Conservation (phyloP, 2,329 filamentous ascomycete genomes). For the Sporothrix mexicana region DNA sequence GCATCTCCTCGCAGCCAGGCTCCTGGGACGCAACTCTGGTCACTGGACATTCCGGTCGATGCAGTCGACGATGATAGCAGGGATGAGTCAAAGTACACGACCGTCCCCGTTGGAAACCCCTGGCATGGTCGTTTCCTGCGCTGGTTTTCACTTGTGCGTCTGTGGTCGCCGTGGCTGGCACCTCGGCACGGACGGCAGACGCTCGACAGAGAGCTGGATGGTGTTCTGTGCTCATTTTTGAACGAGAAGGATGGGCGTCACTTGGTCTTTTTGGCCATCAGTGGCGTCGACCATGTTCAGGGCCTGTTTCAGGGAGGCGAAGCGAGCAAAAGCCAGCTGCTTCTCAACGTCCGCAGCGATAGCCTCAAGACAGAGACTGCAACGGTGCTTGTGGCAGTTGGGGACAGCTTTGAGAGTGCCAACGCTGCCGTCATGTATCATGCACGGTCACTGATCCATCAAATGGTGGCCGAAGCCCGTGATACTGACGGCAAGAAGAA, state of each 20-base stretch:
- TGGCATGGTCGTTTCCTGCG: slow-evolving; percentile 52
- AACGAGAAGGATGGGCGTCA: slow-evolving; percentile 69
- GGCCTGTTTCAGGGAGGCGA: slow-evolving; percentile 69
- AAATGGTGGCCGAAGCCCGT: slow-evolving; percentile 43
- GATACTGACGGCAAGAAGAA: neutral
- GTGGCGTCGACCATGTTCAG: slow-evolving; percentile 72
- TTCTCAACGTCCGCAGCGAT: slow-evolving; percentile 76
- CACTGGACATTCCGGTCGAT: slow-evolving; percentile 62
- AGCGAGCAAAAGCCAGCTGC: slow-evolving; percentile 59
- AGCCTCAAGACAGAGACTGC: slow-evolving; percentile 59
- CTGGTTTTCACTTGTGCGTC: slow-evolving; percentile 82
- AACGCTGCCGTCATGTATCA: slow-evolving; percentile 86
- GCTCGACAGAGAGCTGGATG: slow-evolving; percentile 72
- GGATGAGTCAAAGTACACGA: slow-evolving; percentile 58
- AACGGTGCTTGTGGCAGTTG: slow-evolving; percentile 72
- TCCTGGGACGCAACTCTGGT: slow-evolving; percentile 72
- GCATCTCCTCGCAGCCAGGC: slow-evolving; percentile 66
- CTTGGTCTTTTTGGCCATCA: slow-evolving; percentile 78
- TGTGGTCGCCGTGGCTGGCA: slow-evolving; percentile 84
- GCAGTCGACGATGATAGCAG: slow-evolving; percentile 59
- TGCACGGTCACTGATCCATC: slow-evolving; percentile 69
- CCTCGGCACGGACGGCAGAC: slow-evolving; percentile 77
- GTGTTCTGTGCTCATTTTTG: slow-evolving; percentile 78
- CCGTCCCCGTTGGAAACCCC: slow-evolving; percentile 66
- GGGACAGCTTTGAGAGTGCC: slow-evolving; percentile 74